Evolutionary conservation across 805 yeast genomes (phyloP).

Genomic region (Kodamaea restingae): DNA sequence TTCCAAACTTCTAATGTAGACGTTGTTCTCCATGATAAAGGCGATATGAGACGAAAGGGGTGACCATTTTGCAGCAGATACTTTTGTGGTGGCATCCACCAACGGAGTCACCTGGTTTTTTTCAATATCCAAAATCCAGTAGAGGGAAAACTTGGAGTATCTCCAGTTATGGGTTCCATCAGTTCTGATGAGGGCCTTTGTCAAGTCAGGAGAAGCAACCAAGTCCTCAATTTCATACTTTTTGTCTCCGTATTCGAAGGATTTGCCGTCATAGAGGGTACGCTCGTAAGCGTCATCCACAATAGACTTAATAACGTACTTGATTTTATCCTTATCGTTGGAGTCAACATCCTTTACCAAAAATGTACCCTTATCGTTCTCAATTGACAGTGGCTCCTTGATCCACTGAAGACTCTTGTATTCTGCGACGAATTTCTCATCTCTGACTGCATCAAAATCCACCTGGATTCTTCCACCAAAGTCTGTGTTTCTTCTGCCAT

Average conservation of each 20-base stretch:
- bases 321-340: constrained; percentile 36
- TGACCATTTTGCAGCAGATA: constrained; percentile 60
- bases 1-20: constrained; percentile 44
- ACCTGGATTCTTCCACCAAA: constrained; percentile 24
- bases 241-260: constrained; percentile 36
- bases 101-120: constrained; percentile 10
- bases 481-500: constrained; percentile 10
- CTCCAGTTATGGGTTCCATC: constrained; percentile 59
- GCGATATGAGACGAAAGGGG: constrained; percentile 55
- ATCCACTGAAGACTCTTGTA: constrained; percentile 69
- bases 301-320: constrained; percentile 54
- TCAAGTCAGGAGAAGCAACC: constrained; percentile 64
- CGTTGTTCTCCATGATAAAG: constrained; percentile 52
- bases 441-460: constrained; percentile 38
- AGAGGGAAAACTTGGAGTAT: constrained; percentile 44
- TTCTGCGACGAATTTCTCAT: constrained; percentile 53
- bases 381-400: constrained; percentile 42
- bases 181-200: constrained; percentile 55
- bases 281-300: constrained; percentile 43
- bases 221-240: constrained; percentile 49
- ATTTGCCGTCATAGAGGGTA: constrained; percentile 47
- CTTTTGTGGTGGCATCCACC: constrained; percentile 14
- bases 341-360: constrained; percentile 31
- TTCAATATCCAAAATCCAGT: constrained; percentile 38
- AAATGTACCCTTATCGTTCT: constrained; percentile 64